A percentile compares a stretch with the other conserved stretches of the same genome.
These are phyloP conservation scores for Trichoderma aggressivum DNA, from an alignment of 2,329 filamentous ascomycete species.

Conservation along the genomic window DNA sequence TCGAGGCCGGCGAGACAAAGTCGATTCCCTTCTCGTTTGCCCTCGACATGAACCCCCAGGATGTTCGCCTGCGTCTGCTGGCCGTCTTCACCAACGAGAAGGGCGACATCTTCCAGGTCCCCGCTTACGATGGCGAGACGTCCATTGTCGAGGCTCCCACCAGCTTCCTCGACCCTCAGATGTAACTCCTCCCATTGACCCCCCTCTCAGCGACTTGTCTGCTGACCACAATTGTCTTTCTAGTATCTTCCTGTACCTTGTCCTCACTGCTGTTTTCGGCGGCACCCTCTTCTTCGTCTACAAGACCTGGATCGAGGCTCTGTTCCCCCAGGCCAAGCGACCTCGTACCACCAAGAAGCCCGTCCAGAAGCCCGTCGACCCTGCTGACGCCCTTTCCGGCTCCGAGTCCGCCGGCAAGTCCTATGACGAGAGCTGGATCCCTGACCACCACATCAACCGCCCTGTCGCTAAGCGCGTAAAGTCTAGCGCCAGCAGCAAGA, in stretches of 20 bases:
- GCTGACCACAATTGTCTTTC: background rate
- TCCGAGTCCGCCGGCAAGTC: conserved; percentile 69
- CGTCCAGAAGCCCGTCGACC: conserved; percentile 62
- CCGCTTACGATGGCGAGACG: conserved; percentile 78
- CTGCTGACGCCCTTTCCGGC: conserved; percentile 61
- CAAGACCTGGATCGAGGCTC: conserved; percentile 92
- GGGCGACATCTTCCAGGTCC: conserved; percentile 70
- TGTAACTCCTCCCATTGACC: conserved; percentile 57
- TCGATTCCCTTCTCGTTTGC: conserved; percentile 79
- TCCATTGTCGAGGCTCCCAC: conserved; percentile 86
- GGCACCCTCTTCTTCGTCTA: conserved; percentile 94
- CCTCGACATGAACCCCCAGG: conserved; percentile 89
- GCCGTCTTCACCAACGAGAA: conserved; percentile 68
- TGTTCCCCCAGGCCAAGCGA: conserved; percentile 89
- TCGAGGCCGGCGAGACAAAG: conserved; percentile 73
- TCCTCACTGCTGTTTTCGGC: conserved; percentile 74
- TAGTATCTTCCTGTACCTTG: conserved; percentile 97
- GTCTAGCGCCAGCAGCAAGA: conserved; percentile 49
- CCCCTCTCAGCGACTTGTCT: too few species aligned
- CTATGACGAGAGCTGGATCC: conserved; percentile 94
- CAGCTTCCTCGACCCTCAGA: conserved; percentile 91
- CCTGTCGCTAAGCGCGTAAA: conserved; percentile 69
- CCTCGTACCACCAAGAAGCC: conserved; percentile 56
- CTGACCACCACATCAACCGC: conserved; percentile 81
- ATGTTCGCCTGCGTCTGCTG: conserved; percentile 73